phyloP scores from a whole-genome alignment of 2,329 filamentous ascomycete species.

The Metarhizium brunneum region DNA sequence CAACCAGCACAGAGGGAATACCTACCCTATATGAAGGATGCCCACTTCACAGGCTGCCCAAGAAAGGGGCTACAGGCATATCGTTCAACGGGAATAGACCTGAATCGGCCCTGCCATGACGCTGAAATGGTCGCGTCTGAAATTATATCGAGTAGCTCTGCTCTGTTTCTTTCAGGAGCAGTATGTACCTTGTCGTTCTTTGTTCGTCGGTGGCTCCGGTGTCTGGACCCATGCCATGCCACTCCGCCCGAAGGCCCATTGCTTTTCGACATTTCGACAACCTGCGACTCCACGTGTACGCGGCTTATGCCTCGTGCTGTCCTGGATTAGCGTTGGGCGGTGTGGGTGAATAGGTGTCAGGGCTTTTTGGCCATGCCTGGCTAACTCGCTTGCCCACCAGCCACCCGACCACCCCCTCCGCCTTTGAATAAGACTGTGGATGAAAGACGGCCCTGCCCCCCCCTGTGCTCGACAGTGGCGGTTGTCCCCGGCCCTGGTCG shows the following conservation, averaged over 20 bases:
- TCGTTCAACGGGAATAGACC: too few relatives aligned
- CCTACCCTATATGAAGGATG: too few relatives aligned
- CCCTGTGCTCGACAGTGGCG: not conserved
- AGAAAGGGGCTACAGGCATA: too few relatives aligned
- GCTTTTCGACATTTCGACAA: not conserved
- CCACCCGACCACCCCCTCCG: not conserved
- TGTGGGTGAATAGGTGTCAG: too few relatives aligned
- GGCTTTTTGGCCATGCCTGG: not conserved
- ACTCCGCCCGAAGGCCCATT: not conserved
- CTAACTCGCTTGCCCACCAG: not conserved
- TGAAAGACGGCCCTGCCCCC: not conserved
- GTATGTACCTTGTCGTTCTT: too few relatives aligned
- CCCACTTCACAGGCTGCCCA: too few relatives aligned
- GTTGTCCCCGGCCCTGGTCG: not conserved
- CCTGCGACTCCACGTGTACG: constrained; percentile 1
- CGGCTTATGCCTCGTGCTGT: constrained; percentile 2
- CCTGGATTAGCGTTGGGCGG: not conserved
- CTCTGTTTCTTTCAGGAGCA: too few relatives aligned
- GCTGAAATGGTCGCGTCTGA: too few relatives aligned
- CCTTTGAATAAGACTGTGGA: not conserved
- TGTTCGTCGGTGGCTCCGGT: not conserved
- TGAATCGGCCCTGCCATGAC: too few relatives aligned
- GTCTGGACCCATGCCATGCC: not conserved
- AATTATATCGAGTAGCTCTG: too few relatives aligned
- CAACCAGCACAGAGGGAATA: too few relatives aligned